A percentile compares a stretch with the other conserved stretches of the same genome.
Conservation (phyloP, 495 filamentous ascomycete genomes). For the Penicillium goetzii region DNA sequence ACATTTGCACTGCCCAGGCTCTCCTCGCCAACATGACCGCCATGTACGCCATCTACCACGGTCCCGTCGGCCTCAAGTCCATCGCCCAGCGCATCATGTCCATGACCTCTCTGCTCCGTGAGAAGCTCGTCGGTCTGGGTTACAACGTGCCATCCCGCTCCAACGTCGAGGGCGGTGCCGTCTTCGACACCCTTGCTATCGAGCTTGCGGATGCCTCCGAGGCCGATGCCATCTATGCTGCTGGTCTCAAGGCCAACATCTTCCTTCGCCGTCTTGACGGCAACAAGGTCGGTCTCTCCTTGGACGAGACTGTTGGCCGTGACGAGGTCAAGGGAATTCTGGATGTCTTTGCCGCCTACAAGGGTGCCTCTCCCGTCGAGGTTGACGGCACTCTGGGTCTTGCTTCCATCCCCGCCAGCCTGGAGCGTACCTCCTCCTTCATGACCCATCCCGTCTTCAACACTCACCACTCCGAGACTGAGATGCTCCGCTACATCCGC, state of each 20-base stretch:
- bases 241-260: conserved; percentile 56
- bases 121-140: conserved; percentile 66
- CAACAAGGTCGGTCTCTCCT: conserved; percentile 65
- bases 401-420: conserved; percentile 55
- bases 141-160: conserved; percentile 62
- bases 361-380: conserved; percentile 38
- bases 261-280: conserved; percentile 67
- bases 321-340: conserved; percentile 65
- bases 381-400: conserved; percentile 53
- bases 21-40: conserved; percentile 96
- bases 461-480: conserved; percentile 93
- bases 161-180: conserved; percentile 55
- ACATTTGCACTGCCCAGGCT: conserved; percentile 97
- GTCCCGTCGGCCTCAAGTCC: conserved; percentile 78
- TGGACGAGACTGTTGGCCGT: conserved; percentile 72
- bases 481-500: conserved; percentile 92
- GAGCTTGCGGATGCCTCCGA: conserved; percentile 49
- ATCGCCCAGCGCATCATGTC: conserved; percentile 81
- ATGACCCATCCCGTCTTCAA: conserved; percentile 97
- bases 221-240: conserved; percentile 53
- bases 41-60: conserved; percentile 98
- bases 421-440: conserved; percentile 75
- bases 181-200: conserved; percentile 85
- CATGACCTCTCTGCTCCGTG: conserved; percentile 70
- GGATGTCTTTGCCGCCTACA: conserved; percentile 55